These are phyloP conservation scores for Leptographium flavum DNA, from an alignment of 2,329 filamentous ascomycete species.

Conservation along the genomic window DNA sequence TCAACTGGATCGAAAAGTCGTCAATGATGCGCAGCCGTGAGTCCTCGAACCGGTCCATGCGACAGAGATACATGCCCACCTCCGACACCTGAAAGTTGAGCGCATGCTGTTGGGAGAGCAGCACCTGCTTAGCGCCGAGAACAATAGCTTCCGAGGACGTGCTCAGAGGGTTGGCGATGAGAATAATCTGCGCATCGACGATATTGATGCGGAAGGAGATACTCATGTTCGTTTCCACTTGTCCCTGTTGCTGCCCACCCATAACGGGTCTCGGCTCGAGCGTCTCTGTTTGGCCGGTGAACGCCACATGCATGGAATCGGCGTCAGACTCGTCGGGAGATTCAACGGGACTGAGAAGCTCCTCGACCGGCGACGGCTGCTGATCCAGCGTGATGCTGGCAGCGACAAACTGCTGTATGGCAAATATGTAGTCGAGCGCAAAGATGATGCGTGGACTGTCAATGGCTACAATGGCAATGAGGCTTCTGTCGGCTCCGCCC, in stretches of 20 bases:
- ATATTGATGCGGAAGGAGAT: slow-evolving; percentile 85
- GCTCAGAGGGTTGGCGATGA: slow-evolving; percentile 88
- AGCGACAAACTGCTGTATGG: slow-evolving; percentile 70
- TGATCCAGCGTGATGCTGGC: slow-evolving; percentile 57
- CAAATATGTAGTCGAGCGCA: slow-evolving; percentile 88
- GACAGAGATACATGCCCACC: slow-evolving; percentile 94
- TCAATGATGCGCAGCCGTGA: slow-evolving; percentile 85
- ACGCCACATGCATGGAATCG: slow-evolving; percentile 39
- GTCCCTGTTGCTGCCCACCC: slow-evolving; percentile 1
- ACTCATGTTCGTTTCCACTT: slow-evolving; percentile 39
- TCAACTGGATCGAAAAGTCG: slow-evolving; percentile 85
- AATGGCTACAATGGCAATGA: slow-evolving; percentile 85
- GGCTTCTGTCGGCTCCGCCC: slow-evolving; percentile 61
- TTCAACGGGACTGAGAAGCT: slow-evolving; percentile 40
- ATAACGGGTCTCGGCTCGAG: no score
- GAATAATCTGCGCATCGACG: slow-evolving; percentile 89
- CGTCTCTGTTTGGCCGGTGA: no score
- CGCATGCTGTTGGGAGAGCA: slow-evolving; percentile 87
- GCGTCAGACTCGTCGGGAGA: slow-evolving; percentile 44
- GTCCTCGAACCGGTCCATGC: slow-evolving; percentile 95
- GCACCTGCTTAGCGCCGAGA: slow-evolving; percentile 80
- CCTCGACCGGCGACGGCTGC: slow-evolving; percentile 28
- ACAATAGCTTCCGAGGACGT: slow-evolving; percentile 91
- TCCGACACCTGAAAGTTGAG: slow-evolving; percentile 87
- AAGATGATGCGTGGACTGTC: slow-evolving; percentile 93